phyloP scores from a whole-genome alignment of 768 basidiomycete genomes.

The Suillus paluster region DNA sequence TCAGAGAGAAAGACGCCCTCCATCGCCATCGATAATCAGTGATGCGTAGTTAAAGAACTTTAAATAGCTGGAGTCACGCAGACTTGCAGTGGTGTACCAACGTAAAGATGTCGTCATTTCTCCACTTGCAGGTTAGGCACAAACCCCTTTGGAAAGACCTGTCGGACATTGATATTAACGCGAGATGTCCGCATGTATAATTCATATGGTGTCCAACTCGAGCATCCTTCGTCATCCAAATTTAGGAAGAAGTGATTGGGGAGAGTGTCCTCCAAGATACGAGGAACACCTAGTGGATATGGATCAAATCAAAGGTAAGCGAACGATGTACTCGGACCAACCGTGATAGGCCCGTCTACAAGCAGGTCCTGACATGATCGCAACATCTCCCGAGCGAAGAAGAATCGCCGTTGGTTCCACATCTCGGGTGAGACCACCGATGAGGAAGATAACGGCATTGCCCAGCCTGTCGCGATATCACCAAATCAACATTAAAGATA shows the following conservation, averaged over 20 bases:
- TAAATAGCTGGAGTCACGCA: background rate
- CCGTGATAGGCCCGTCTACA: constrained; percentile 94
- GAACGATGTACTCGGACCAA: constrained; percentile 34
- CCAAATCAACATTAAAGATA: background rate
- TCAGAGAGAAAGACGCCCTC: background rate
- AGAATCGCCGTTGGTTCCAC: constrained; percentile 78
- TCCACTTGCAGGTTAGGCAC: constrained; percentile 28
- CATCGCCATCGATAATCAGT: background rate
- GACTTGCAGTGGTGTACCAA: background rate
- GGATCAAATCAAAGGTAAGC: background rate
- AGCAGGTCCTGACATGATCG: constrained; percentile 90
- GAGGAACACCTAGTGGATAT: constrained; percentile 68
- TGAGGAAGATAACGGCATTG: constrained; percentile 86
- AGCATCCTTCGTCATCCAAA: constrained; percentile 24
- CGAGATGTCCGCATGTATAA: constrained; percentile 70
- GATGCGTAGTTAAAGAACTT: background rate
- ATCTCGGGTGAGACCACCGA: constrained; percentile 83
- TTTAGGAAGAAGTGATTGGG: constrained; percentile 58
- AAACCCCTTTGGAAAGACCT: constrained; percentile 82
- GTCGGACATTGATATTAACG: constrained; percentile 92
- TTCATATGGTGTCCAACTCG: constrained; percentile 64
- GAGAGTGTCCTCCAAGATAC: constrained; percentile 81
- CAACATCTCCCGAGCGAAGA: constrained; percentile 87
- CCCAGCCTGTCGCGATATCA: constrained; percentile 63
- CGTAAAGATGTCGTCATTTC: background rate